Percentiles rank a stretch among this genome's conserved stretches.
Conservation (phyloP, 805 yeast species). For the Wickerhamomyces chaumierensis region DNA sequence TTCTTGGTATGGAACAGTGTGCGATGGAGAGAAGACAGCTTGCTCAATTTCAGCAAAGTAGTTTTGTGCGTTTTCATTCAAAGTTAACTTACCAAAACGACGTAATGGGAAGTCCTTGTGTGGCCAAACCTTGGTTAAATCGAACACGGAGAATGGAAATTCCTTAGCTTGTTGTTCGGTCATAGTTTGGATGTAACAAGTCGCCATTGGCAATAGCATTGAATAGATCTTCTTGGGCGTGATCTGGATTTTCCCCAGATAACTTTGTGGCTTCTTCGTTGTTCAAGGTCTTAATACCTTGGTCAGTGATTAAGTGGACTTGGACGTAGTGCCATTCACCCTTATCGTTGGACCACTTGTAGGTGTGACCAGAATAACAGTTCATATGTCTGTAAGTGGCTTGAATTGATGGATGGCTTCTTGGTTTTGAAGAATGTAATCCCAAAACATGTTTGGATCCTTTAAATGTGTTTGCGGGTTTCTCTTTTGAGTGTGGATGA, state of each 20-base stretch:
- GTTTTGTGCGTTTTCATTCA: conserved; percentile 78
- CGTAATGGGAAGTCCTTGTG: conserved; percentile 79
- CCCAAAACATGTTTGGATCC: conserved; percentile 76
- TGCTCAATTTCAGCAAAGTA: conserved; percentile 85
- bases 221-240: conserved; percentile 70
- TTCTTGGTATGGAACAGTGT: conserved; percentile 76
- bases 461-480: conserved; percentile 71
- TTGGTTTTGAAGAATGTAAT: conserved; percentile 56
- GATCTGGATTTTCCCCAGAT: conserved; percentile 74
- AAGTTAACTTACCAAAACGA: conserved; percentile 66
- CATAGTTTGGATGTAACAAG: conserved; percentile 77
- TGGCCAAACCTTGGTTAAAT: conserved; percentile 89
- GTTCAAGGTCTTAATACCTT: conserved; percentile 36
- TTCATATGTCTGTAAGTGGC: conserved; percentile 66
- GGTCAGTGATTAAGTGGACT: conserved; percentile 62
- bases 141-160: conserved; percentile 74
- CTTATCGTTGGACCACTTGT: conserved; percentile 65
- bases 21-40: conserved; percentile 77
- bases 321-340: conserved; percentile 76
- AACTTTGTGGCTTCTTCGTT: conserved; percentile 55
- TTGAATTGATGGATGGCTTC: conserved; percentile 66
- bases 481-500: conserved; percentile 84
- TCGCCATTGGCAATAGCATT: conserved; percentile 70
- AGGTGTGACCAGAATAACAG: conserved; percentile 79
- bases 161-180: conserved; percentile 69